Evolutionary conservation across 306 rosid genomes (phyloP).

Genomic region (Glycine latifolia): DNA sequence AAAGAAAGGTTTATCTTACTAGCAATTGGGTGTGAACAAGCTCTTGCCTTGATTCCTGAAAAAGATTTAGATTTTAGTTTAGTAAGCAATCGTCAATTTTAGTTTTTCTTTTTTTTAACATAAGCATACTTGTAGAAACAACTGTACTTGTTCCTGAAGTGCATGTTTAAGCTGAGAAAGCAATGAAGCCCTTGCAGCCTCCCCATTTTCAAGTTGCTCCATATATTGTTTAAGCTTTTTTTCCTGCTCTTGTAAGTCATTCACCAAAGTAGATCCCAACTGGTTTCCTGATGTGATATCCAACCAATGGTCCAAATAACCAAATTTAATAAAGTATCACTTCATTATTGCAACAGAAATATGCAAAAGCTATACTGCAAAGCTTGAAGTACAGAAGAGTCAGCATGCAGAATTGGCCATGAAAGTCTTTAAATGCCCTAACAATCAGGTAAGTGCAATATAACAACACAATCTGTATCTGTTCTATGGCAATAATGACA

Average conservation of each 20-base stretch:
- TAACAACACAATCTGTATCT: constrained; percentile 7
- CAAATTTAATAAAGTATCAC: constrained; percentile 25
- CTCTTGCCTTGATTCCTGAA: constrained; percentile 84
- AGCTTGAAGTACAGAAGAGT: constrained; percentile 33
- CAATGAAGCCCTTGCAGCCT: constrained; percentile 73
- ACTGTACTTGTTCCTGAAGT: constrained; percentile 79
- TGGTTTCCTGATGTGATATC: constrained; percentile 64
- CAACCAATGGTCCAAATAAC: constrained; percentile 36
- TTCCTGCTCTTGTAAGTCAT: constrained; percentile 78
- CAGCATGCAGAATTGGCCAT: constrained; percentile 12
- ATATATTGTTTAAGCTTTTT: constrained; percentile 63
- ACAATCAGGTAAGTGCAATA: constrained; percentile 14
- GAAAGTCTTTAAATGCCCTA: constrained; percentile 21
- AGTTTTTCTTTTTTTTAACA: neutral
- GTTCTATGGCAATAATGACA: constrained; percentile 19
- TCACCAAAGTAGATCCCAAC: constrained; percentile 63
- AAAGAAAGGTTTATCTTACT: constrained; percentile 60
- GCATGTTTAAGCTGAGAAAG: constrained; percentile 79
- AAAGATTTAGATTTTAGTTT: constrained; percentile 42
- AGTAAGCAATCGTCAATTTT: constrained; percentile 38
- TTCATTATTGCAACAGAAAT: constrained; percentile 27
- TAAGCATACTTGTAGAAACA: constrained; percentile 35
- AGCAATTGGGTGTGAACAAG: constrained; percentile 71
- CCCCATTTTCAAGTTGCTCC: constrained; percentile 66
- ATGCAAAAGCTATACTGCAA: constrained; percentile 22